Base-by-base conservation (phyloP, 1,139 yeast genomes). In the Kodamaea anthophila region DNA sequence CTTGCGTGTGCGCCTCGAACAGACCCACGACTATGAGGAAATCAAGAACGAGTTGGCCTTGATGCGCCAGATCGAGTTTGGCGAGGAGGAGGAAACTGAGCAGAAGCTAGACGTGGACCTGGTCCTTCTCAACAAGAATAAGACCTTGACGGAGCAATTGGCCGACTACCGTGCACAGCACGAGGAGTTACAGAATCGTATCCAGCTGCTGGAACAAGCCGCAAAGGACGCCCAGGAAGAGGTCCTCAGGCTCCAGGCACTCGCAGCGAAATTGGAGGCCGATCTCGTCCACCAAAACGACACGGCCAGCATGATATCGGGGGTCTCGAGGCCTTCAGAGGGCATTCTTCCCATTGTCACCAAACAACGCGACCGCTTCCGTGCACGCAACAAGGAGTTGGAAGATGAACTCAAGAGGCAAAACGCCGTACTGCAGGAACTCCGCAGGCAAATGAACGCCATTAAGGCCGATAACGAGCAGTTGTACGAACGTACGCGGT, bases 341-440 rank as follows among this genome's bases (percentile, higher is more conserved):
- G 70, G 86, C 0, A 79, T 91, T 23, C 58, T 91, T 27, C 94
- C 95, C 1, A 86, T 91, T 31, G 77, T 91, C 18, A 87, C 96
- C 13, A 88, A 91, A 47, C 98, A 91, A 58, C 74, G 98, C 53
- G 97, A 91, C 53, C 65, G 97, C 40, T 87, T 88, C 64, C 75
- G 94, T 44, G 73, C 75, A 18, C 70, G 88, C 35, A 86, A 82
- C 45, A 73, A 71, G 33, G 96, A 86, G 48, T 65, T 91, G 30
- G 97, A 91, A 51, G 83, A 82, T 32, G 94, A 86, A 44, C 50
- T 79, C 27, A 77, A 84, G 47, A 74, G 74, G 42, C 77, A 72
- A 40, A 65, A 67, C 36, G 54, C 59, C 15, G 63, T 66, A 19
- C 67, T 79, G 12, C 66, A 61, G 28, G 84, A 82, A 33, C 61